Percentiles rank a stretch among this genome's conserved stretches.
These are phyloP conservation scores for Posidonia oceanica DNA, from an alignment of 116 monocot genomes.

Conservation along the genomic window DNA sequence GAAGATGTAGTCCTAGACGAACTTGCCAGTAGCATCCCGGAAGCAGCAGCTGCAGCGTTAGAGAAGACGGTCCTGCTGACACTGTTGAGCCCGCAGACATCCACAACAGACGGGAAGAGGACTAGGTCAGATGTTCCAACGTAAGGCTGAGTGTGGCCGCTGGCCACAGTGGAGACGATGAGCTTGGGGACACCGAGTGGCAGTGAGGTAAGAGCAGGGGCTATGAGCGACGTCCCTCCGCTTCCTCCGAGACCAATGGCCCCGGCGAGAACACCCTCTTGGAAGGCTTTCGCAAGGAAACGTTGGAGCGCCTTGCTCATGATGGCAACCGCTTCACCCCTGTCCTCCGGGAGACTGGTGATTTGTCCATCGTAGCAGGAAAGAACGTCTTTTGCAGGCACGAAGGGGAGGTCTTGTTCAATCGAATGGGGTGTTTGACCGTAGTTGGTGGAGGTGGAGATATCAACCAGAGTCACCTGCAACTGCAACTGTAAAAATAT, in stretches of 20 bases:
- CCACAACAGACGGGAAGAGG: constrained; percentile 74
- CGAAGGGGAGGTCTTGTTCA: constrained; percentile 22
- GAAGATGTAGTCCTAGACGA: not conserved
- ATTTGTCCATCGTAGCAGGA: constrained; percentile 16
- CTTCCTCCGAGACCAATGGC: constrained; percentile 80
- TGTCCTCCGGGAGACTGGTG: constrained; percentile 45
- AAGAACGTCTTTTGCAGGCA: constrained; percentile 47
- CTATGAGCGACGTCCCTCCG: constrained; percentile 69
- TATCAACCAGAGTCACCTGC: constrained; percentile 68
- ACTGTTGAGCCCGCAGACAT: constrained; percentile 71
- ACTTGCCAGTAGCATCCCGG: constrained; percentile 67
- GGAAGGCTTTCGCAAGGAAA: constrained; percentile 40
- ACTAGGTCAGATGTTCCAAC: constrained; percentile 66
- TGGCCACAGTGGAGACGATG: constrained; percentile 86
- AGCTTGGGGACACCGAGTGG: constrained; percentile 84
- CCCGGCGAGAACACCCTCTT: constrained; percentile 35
- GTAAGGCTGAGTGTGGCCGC: constrained; percentile 74
- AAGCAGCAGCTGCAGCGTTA: constrained; percentile 69
- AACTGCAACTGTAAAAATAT: not conserved
- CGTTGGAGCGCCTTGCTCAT: constrained; percentile 53
- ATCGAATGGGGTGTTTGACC: not conserved
- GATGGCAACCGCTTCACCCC: constrained; percentile 56
- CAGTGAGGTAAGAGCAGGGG: constrained; percentile 75
- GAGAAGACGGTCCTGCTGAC: constrained; percentile 57
- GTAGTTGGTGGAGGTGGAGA: constrained; percentile 38